phyloP scores from a whole-genome alignment of 2,329 filamentous ascomycete genomes.

The Cyclaneusma minus region DNA sequence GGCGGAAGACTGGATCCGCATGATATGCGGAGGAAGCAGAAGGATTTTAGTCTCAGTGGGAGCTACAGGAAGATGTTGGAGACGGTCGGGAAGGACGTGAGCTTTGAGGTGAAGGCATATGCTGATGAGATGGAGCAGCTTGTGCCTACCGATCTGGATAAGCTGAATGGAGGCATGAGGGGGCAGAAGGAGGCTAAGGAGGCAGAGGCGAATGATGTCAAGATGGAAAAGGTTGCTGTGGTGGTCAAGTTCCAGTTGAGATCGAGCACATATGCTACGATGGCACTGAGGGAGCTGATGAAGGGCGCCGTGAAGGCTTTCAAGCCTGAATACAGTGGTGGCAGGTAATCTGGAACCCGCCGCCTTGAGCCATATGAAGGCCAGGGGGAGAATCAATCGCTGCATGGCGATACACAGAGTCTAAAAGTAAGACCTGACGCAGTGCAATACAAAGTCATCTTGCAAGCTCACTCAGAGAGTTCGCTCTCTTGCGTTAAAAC shows the following conservation, averaged over 20 bases:
- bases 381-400: no score
- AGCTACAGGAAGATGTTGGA: slow-evolving; percentile 74
- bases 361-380: neutral
- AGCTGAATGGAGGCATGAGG: slow-evolving; percentile 9
- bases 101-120: slow-evolving; percentile 58
- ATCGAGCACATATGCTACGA: slow-evolving; percentile 71
- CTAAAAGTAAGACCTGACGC: no score
- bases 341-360: slow-evolving; percentile 5
- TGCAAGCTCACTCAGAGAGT: no score
- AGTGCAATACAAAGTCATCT: no score
- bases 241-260: slow-evolving; percentile 62
- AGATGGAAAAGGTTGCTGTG: slow-evolving; percentile 41
- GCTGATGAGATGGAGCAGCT: slow-evolving; percentile 62
- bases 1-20: slow-evolving; percentile 71
- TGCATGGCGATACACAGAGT: no score
- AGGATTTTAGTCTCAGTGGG: slow-evolving; percentile 78
- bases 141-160: slow-evolving; percentile 72
- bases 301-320: slow-evolving; percentile 45
- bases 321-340: slow-evolving; percentile 41
- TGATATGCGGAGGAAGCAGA: slow-evolving; percentile 73
- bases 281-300: slow-evolving; percentile 68
- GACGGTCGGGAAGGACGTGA: slow-evolving; percentile 46
- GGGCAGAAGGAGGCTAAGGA: slow-evolving; percentile 4
- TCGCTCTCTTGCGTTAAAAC: no score
- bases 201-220: slow-evolving; percentile 1